Evolutionary conservation across 1,284 basidiomycete species (phyloP).

Genomic region (Melampsora americana): DNA sequence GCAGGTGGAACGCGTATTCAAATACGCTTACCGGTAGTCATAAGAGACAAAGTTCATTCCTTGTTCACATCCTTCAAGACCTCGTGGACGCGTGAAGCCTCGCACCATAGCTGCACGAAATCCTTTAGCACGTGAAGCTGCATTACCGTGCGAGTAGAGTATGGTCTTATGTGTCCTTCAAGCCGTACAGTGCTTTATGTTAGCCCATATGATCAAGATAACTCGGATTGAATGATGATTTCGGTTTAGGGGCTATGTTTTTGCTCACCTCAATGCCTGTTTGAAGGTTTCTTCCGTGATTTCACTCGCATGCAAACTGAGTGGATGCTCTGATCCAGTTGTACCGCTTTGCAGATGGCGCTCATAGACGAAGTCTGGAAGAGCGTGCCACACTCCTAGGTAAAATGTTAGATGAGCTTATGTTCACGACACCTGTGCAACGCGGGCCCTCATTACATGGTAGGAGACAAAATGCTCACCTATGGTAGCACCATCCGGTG

Average conservation of each 20-base stretch:
- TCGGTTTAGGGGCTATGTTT: too few relatives aligned
- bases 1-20: neutral
- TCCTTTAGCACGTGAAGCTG: conserved; percentile 34
- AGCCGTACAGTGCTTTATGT: neutral
- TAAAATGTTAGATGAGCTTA: neutral
- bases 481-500: conserved; percentile 36
- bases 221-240: too few relatives aligned
- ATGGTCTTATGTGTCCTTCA: conserved; percentile 25
- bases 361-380: conserved; percentile 34
- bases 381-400: conserved; percentile 36
- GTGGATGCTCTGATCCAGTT: too few relatives aligned
- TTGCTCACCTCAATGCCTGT: neutral
- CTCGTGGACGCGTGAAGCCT: neutral
- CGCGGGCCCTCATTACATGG: too few relatives aligned
- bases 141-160: conserved; percentile 35
- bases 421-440: neutral
- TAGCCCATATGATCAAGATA: too few relatives aligned
- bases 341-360: conserved; percentile 12
- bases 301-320: neutral
- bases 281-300: neutral
- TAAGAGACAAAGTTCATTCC: conserved; percentile 32
- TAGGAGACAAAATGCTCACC: neutral
- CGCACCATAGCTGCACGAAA: conserved; percentile 10
- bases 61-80: conserved; percentile 17
- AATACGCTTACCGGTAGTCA: conserved; percentile 20